A percentile compares a stretch with the other conserved stretches of the same genome.
These are phyloP conservation scores for Kazachstania sp. DNA, from an alignment of 1,139 yeast genomes.

Conservation along the genomic window DNA sequence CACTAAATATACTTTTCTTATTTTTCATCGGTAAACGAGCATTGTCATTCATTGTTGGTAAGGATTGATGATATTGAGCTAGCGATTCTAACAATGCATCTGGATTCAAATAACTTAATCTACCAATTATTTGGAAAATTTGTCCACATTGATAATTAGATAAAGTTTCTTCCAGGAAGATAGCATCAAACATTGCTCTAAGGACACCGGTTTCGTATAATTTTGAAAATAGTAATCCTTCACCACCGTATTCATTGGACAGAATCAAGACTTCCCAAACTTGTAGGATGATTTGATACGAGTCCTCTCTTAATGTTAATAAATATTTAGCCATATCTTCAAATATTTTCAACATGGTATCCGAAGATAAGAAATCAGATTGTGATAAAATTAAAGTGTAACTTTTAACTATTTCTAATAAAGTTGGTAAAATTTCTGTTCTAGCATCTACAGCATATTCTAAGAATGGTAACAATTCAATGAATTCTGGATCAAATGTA, in stretches of 20 bases:
- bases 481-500: slow-evolving; percentile 20
- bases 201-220: slow-evolving; percentile 23
- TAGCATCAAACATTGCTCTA: slow-evolving; percentile 21
- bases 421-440: slow-evolving; percentile 68
- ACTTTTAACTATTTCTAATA: slow-evolving; percentile 62
- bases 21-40: slow-evolving; percentile 17
- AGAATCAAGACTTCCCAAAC: slow-evolving; percentile 46
- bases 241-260: slow-evolving; percentile 21
- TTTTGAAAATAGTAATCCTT: slow-evolving; percentile 18
- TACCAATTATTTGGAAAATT: slow-evolving; percentile 45
- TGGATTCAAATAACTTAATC: slow-evolving; percentile 44
- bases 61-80: slow-evolving; percentile 17
- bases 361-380: slow-evolving; percentile 35
- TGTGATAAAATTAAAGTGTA: slow-evolving; percentile 53
- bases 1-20: slow-evolving; percentile 20
- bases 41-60: slow-evolving; percentile 21
- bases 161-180: slow-evolving; percentile 26
- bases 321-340: slow-evolving; percentile 48
- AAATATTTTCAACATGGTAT: slow-evolving; percentile 38
- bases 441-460: slow-evolving; percentile 44
- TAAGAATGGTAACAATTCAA: slow-evolving; percentile 30
- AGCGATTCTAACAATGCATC: slow-evolving; percentile 38
- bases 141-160: slow-evolving; percentile 37
- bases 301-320: slow-evolving; percentile 60
- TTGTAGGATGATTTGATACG: slow-evolving; percentile 49